Base-by-base conservation (phyloP, 2,329 filamentous ascomycete genomes). In the Diaporthe longicolla region DNA sequence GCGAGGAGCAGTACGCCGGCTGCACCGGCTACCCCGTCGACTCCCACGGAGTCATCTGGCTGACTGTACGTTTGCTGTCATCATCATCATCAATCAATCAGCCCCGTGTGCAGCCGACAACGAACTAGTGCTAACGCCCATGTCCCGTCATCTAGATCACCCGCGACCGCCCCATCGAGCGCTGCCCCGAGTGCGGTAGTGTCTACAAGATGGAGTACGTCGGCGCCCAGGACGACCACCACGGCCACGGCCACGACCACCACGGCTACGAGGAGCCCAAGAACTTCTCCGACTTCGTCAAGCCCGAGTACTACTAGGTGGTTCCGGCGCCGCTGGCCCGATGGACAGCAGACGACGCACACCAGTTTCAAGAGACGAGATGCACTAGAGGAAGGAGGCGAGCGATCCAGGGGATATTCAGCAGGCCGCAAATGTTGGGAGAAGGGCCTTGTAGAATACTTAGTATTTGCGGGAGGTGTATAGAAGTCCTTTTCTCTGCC, bases 171-270 rank as follows among this genome's bases (percentile, higher is more conserved):
- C 97, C 97, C 74, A 86, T 98, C 80, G 94, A 97, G 89, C 95
- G 97, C 85, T 99, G 97, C 92, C 92, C 92, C 82, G 97, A 99
- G 89, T 99, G 97, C 87, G 97, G 97, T 79, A 94, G 92, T 84
- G 94, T 97, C 79, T 95, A 97, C 89, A 97, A 98, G 93, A 97
- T 98, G 94, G 93, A 98, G 84, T 99, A 98, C 86, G 87, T 98
- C 78, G 97, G 97, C 76, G 92, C 95, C 69, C 84, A 92, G 82
- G 93, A 97, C 57, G 57, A 48, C 32, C 71, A 75, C 73, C 90
- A 94, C 83, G 85, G 80, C 74, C 82, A 87, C 79, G 78, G 79
- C 77, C 80, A 86, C 83, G 83, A 89, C 83, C 85, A 88, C 83
- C 89, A 91, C 82, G 91, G 90, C 82, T 89, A 91, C 83, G 91